Conservation (phyloP, 75 land plant species). For the Adiantum capillusveneris region DNA sequence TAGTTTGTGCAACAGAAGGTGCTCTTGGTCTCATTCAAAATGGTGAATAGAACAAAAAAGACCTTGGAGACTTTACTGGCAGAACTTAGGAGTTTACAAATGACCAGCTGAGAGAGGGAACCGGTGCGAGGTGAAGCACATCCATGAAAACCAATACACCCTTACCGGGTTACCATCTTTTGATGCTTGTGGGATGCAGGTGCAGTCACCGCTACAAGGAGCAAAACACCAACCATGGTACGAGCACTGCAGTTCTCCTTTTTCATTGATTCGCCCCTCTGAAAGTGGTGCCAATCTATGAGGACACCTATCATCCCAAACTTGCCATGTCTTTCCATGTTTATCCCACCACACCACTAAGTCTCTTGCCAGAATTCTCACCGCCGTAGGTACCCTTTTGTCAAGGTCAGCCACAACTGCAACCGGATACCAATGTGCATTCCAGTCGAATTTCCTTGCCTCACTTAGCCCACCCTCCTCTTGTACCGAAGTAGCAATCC, state of each 20-base stretch:
- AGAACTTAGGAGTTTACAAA: no score
- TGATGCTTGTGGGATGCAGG: constrained; percentile 45
- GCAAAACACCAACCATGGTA: constrained; percentile 72
- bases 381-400: constrained; percentile 41
- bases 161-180: constrained; percentile 27
- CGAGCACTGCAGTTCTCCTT: constrained; percentile 50
- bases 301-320: constrained; percentile 50
- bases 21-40: no score
- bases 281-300: constrained; percentile 65
- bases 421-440: constrained; percentile 46
- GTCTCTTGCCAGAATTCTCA: constrained; percentile 40
- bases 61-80: no score
- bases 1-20: no score
- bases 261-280: constrained; percentile 45
- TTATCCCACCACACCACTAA: constrained; percentile 66
- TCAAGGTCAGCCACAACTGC: constrained; percentile 46
- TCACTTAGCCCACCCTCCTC: no score
- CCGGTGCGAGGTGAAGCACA: not conserved
- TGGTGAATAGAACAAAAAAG: no score
- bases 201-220: constrained; percentile 36
- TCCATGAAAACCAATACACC: not conserved
- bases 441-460: constrained; percentile 75
- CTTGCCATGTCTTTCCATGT: constrained; percentile 35
- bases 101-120: no score
- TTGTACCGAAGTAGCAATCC: no score